These are phyloP conservation scores for Ceriops decandra DNA, from an alignment of 345 rosid species.

Conservation along the genomic window DNA sequence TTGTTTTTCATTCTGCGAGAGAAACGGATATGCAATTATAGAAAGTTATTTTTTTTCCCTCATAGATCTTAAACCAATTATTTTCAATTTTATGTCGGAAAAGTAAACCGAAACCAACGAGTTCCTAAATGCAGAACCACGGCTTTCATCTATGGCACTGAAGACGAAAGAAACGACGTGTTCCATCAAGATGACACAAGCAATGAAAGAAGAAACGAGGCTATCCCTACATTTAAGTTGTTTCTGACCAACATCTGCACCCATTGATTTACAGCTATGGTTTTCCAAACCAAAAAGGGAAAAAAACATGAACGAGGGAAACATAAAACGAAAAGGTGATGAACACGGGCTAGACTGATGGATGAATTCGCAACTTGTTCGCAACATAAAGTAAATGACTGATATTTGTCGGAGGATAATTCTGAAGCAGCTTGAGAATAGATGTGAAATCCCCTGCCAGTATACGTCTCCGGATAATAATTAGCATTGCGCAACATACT, in stretches of 20 bases:
- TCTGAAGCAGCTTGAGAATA: slow-evolving; percentile 71
- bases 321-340: background rate
- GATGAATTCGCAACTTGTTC: slow-evolving; percentile 63
- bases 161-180: no score
- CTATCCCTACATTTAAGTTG: no score
- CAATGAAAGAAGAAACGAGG: no score
- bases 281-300: background rate
- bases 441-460: slow-evolving; percentile 84
- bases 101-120: no score
- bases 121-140: no score
- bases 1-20: no score
- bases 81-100: no score
- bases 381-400: slow-evolving; percentile 89
- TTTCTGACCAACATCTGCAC: background rate
- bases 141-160: no score
- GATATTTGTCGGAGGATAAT: slow-evolving; percentile 73
- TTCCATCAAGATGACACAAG: no score
- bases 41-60: no score
- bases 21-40: no score
- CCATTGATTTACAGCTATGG: background rate
- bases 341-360: slow-evolving; percentile 23
- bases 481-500: slow-evolving; percentile 92
- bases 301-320: background rate
- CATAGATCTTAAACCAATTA: no score
- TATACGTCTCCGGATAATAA: slow-evolving; percentile 76